Base-by-base conservation (phyloP, 192 early-diverging fungal species). In the Lunasporangiospora selenospora region DNA sequence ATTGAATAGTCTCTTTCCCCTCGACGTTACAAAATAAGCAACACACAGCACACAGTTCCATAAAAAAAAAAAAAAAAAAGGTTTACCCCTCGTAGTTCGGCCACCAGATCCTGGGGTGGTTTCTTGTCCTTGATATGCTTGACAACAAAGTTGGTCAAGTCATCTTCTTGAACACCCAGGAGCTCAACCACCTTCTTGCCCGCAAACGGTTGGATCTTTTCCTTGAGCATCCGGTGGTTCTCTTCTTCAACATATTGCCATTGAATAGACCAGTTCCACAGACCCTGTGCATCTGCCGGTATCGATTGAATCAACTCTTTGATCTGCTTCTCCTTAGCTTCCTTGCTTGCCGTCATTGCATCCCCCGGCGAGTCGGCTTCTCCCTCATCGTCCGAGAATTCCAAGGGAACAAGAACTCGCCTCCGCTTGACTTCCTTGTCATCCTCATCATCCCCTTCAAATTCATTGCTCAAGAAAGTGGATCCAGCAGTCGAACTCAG, bases 131-230 rank as follows among this genome's bases (percentile, higher is more conserved):
- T 67, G 18, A 99, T 80, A 55, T 87, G 85, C 18, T 86, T 83
- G 40, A 92, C 61, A 24, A 95, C 84, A 82, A 93, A 95, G n/a
- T 86, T 80, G 6, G 88, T 80, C 51, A 99, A 58, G 27, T 93
- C 93, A 33, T 83, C 81, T 46, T 95, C 92, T 43, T 87, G 86
- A 2, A 88, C 90, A 18, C 92, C 93, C 21, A 98, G 59, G 48
- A 92, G 85, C 58, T 95, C 92, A 0, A 79, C 61, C 29, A 98
- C 85, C 54, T 93, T 92, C 73, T 93, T 90, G 15, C 75, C 78
- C 12, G 93, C 79, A 58, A 93, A 93, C 0, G 93, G 89, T 49
- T 78, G 69, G 30, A 97, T 67, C 53, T 90, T 94, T 15, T 83
- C 81, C 21, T 62, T 43, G 37, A 96, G 37, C 18, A 93, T 76